A percentile compares a stretch with the other conserved stretches of the same genome.
These are phyloP conservation scores for Prunus mongolica DNA, from an alignment of 306 rosid species.

Conservation along the genomic window DNA sequence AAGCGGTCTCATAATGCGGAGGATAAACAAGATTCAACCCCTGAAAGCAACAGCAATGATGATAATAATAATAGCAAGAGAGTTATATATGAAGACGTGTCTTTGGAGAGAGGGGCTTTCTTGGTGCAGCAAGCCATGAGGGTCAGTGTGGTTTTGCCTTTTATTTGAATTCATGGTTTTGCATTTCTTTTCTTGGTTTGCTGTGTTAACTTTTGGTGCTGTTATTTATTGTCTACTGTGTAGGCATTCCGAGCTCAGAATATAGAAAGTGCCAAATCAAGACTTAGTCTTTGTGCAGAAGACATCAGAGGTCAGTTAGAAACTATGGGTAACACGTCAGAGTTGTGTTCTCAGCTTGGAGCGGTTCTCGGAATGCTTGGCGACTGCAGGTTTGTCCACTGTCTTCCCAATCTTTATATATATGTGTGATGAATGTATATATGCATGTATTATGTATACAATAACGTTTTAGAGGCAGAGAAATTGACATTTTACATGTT, in stretches of 20 bases:
- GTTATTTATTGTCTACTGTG: constrained; percentile 8
- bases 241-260: constrained; percentile 96
- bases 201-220: neutral
- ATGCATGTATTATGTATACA: neutral
- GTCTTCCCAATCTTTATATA: constrained; percentile 4
- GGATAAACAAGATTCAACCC: constrained; percentile 42
- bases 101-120: constrained; percentile 96
- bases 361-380: constrained; percentile 99
- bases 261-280: constrained; percentile 88
- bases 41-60: constrained; percentile 27
- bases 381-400: constrained; percentile 78
- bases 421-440: too few relatives aligned
- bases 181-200: neutral
- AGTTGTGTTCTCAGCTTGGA: constrained; percentile 95
- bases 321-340: constrained; percentile 65
- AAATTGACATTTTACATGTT: neutral
- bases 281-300: constrained; percentile 78
- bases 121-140: constrained; percentile 98
- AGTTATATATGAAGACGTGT: constrained; percentile 83
- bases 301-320: constrained; percentile 76
- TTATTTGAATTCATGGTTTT: constrained; percentile 7
- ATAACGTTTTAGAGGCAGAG: neutral
- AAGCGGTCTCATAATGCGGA: constrained; percentile 53
- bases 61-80: constrained; percentile 28
- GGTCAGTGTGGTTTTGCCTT: constrained; percentile 37